phyloP scores from a whole-genome alignment of 306 rosid species.

The Herpetospermum pedunculosum region DNA sequence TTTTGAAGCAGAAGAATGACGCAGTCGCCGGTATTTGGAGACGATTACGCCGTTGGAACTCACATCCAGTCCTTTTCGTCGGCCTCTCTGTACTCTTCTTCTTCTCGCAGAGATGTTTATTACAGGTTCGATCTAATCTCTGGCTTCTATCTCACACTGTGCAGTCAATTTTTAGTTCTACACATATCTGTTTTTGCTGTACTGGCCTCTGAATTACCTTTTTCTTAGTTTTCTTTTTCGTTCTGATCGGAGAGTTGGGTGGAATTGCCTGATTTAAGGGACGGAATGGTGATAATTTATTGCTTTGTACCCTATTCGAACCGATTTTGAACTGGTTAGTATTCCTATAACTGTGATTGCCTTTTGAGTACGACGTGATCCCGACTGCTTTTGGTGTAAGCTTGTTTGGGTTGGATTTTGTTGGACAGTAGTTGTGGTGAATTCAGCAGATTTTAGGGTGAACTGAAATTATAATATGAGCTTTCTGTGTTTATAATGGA shows the following conservation, averaged over 20 bases:
- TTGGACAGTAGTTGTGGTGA: not conserved
- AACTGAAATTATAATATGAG: not conserved
- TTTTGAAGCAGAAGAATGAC: slow-evolving; percentile 19
- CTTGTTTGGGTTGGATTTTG: not conserved
- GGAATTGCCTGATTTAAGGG: not conserved
- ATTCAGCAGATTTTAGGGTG: not conserved
- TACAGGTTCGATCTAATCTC: slow-evolving; percentile 49
- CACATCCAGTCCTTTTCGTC: slow-evolving; percentile 18
- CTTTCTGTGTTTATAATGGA: not conserved
- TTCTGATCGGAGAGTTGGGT: not conserved
- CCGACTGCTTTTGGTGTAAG: not conserved
- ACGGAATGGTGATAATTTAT: not conserved
- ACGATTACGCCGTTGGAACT: slow-evolving; percentile 17
- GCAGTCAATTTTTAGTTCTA: not conserved
- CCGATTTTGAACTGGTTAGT: not conserved
- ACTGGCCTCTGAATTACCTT: not conserved
- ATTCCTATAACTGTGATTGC: not conserved
- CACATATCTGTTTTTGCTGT: not conserved
- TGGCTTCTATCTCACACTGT: not conserved
- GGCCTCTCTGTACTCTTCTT: slow-evolving; percentile 17
- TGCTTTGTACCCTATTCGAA: not conserved
- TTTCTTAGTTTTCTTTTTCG: not conserved
- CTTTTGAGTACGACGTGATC: not conserved
- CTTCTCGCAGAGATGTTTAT: slow-evolving; percentile 62
- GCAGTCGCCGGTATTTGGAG: slow-evolving; percentile 25